Evolutionary conservation across 768 basidiomycete genomes (phyloP).

Genomic region (Lentinula lateritia): DNA sequence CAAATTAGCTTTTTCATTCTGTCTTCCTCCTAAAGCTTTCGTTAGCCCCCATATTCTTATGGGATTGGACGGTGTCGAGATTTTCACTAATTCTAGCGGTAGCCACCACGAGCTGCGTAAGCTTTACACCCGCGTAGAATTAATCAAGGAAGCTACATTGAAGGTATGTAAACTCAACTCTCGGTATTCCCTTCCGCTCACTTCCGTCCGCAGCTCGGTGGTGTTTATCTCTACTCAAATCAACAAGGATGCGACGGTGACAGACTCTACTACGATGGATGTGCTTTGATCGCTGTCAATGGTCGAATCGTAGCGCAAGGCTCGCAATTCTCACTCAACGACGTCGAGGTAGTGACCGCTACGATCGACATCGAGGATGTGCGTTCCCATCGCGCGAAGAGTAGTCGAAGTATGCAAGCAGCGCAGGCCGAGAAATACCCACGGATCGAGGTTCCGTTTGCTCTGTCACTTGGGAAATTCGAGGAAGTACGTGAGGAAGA

Average conservation of each 20-base stretch:
- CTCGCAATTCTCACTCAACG: constrained; percentile 90
- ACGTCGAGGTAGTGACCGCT: constrained; percentile 94
- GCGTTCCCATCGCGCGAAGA: constrained; percentile 78
- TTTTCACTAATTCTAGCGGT: constrained; percentile 97
- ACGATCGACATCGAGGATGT: constrained; percentile 98
- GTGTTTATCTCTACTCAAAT: constrained; percentile 96
- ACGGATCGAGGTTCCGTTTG: constrained; percentile 76
- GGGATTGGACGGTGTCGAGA: constrained; percentile 98
- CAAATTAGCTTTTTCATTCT: constrained; percentile 16
- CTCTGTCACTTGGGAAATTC: constrained; percentile 72
- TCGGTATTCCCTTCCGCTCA: not conserved
- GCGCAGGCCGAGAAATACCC: constrained; percentile 70
- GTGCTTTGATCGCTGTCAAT: constrained; percentile 93
- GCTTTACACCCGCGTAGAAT: constrained; percentile 81
- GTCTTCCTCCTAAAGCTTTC: not conserved
- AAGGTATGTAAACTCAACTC: constrained; percentile 49
- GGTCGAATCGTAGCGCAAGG: constrained; percentile 92
- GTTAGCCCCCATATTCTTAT: constrained; percentile 91
- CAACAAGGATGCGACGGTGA: constrained; percentile 99
- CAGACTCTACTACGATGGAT: constrained; percentile 96
- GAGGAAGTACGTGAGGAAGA: constrained; percentile 55
- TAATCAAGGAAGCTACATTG: constrained; percentile 94
- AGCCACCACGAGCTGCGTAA: constrained; percentile 99
- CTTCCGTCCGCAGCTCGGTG: constrained; percentile 63
- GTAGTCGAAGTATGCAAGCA: constrained; percentile 88